phyloP scores from a whole-genome alignment of 1,284 basidiomycete species.

The Ustilago esculenta region DNA sequence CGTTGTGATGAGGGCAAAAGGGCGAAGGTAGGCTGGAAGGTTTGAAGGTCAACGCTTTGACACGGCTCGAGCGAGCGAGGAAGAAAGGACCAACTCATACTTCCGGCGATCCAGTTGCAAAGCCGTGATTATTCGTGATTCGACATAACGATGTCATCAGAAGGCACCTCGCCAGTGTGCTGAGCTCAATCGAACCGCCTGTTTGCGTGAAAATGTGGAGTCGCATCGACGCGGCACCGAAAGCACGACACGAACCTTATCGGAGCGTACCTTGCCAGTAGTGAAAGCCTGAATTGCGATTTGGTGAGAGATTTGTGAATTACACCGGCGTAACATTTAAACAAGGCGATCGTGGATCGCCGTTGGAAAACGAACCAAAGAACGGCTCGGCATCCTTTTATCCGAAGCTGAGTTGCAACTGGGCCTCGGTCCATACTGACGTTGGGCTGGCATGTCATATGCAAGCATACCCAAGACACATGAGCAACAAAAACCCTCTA shows the following conservation, averaged over 20 bases:
- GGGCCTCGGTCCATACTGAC: too few species aligned
- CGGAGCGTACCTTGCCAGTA: slow-evolving; percentile 7
- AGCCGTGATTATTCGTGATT: slow-evolving; percentile 5
- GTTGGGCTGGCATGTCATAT: too few species aligned
- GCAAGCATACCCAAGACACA: too few species aligned
- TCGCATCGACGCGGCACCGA: not conserved
- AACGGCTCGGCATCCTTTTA: too few species aligned
- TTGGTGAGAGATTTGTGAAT: too few species aligned
- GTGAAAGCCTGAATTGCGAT: too few species aligned
- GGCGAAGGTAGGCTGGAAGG: not conserved
- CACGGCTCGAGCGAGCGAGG: not conserved
- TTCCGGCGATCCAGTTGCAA: slow-evolving; percentile 9
- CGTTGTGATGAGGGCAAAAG: too few species aligned
- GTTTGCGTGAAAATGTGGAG: not conserved
- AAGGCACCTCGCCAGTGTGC: not conserved
- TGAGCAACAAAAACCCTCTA: too few species aligned
- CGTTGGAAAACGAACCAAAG: too few species aligned
- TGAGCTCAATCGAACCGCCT: not conserved
- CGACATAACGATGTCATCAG: slow-evolving; percentile 1
- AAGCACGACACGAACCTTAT: not conserved
- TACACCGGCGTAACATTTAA: too few species aligned
- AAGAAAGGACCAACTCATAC: not conserved
- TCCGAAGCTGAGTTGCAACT: too few species aligned
- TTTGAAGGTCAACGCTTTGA: not conserved
- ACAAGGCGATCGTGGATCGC: too few species aligned